These are phyloP conservation scores for Thelephora terrestris DNA, from an alignment of 1,284 basidiomycete species.

Conservation along the genomic window DNA sequence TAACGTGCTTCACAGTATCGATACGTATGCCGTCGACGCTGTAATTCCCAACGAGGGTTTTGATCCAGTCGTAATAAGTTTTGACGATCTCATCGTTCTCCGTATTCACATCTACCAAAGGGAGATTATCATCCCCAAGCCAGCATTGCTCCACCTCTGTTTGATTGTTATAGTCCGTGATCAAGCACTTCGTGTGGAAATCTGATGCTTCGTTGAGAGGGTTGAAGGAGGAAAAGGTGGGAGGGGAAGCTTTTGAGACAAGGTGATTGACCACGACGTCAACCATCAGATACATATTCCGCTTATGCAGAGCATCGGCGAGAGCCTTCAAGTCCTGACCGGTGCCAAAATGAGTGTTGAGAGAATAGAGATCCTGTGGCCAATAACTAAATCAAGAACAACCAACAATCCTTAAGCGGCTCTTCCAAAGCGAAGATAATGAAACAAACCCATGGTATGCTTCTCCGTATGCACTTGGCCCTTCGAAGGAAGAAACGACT, in stretches of 20 bases:
- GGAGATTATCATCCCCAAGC: conserved; percentile 59
- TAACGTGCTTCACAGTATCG: conserved; percentile 59
- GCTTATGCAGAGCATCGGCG: conserved; percentile 50
- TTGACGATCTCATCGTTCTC: conserved; percentile 47
- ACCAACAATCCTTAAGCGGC: neutral
- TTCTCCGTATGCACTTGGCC: conserved; percentile 54
- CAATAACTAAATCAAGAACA: conserved; percentile 32
- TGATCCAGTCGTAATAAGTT: conserved; percentile 53
- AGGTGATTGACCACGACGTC: conserved; percentile 73
- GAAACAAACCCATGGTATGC: conserved; percentile 44
- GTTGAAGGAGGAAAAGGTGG: conserved; percentile 47
- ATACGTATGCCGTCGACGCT: conserved; percentile 66
- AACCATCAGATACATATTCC: conserved; percentile 73
- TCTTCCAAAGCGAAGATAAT: neutral
- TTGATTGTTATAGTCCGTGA: conserved; percentile 37
- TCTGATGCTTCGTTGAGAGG: conserved; percentile 45
- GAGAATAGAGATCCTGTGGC: conserved; percentile 49
- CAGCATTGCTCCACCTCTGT: conserved; percentile 65
- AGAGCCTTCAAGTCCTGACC: conserved; percentile 60
- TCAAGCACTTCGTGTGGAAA: conserved; percentile 59
- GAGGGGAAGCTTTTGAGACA: conserved; percentile 45
- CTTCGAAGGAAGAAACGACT: conserved; percentile 60
- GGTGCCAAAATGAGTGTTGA: conserved; percentile 64
- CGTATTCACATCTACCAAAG: conserved; percentile 67
- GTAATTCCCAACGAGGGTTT: conserved; percentile 50